Evolutionary conservation across 331 rosid species (phyloP), one percentile per base, ranked within the genome.

Genomic region (Spiraea crenata): DNA sequence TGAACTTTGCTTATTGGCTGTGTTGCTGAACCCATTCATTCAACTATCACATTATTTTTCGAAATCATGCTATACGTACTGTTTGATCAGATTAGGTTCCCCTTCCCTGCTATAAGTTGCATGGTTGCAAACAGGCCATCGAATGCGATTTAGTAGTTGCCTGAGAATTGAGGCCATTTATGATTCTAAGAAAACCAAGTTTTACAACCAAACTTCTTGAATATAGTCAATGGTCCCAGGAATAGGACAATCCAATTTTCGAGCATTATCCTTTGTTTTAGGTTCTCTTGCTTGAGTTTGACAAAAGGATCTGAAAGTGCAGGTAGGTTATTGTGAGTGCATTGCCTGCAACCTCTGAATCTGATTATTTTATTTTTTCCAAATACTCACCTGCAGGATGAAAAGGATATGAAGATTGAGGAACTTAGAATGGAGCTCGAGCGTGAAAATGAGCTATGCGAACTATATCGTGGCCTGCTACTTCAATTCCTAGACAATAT

Each of bases 401-500:
- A 16, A 5, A 9, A 38, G n/a, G 73, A 74, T 66, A 31, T 17
- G 64, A 74, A 41, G 61, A 74, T 57, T 40, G 66, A 38, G 16
- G 38, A 57, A 47, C 67, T 66, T 11, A 67, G 25, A 3, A 1
- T 12, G 66, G 67, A 71, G 45, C 67, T 71, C 46, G 57, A 17
- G 63, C 31, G 39, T 51, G 41, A 47, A 69, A 50, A 75, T 31
- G 70, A n/a, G 15, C 8, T 41, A 61, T 61, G 80, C 16, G 41
- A 19, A 62, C 25, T 6, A 51, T 35, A 52, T 45, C 57, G 14
- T 1, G 41, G 5, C 17, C 65, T 9, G 1, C 58, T 42, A 16
- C n/a, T 31, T 63, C 5, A 41, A 8, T 76, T 76, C 16, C 34
- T 41, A 42, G 52, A 69, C 52, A 9, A 60, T 41, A 48, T 45